These are phyloP conservation scores for Peronospora destructor DNA, from an alignment of 352 stramenopile genomes.

Conservation along the genomic window DNA sequence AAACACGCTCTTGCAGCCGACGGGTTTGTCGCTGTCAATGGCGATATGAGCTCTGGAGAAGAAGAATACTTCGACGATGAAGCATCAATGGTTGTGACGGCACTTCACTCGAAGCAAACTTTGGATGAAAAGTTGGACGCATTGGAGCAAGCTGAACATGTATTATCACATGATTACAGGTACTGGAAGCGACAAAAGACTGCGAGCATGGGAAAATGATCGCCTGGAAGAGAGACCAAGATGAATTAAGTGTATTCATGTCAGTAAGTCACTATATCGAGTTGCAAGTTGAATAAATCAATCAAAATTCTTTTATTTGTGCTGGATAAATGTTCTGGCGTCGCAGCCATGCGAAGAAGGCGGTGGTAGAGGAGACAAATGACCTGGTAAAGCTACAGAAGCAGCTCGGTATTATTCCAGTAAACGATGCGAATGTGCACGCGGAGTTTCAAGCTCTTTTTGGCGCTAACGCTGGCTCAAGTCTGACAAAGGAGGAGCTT, in stretches of 20 bases:
- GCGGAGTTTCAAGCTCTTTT: constrained; percentile 56
- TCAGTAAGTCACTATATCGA: constrained; percentile 11
- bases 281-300: constrained; percentile 1
- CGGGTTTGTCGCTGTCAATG: constrained; percentile 56
- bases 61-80: constrained; percentile 19
- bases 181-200: constrained; percentile 11
- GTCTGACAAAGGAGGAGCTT: constrained; percentile 48
- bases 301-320: neutral
- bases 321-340: constrained; percentile 51
- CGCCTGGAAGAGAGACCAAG: too few species aligned
- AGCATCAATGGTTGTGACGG: constrained; percentile 4
- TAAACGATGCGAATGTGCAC: constrained; percentile 65
- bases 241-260: constrained; percentile 14
- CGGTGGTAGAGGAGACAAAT: constrained; percentile 21
- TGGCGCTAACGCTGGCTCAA: constrained; percentile 17
- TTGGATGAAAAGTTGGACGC: constrained; percentile 36
- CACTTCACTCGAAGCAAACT: constrained; percentile 3
- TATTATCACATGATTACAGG: neutral
- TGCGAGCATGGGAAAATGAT: constrained; percentile 15
- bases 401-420: constrained; percentile 68
- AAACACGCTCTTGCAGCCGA: constrained; percentile 31
- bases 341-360: constrained; percentile 30
- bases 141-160: constrained; percentile 38
- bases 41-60: constrained; percentile 30
- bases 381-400: constrained; percentile 59